Conservation (phyloP, 768 basidiomycete genomes). For the Rhizopogon sp. region DNA sequence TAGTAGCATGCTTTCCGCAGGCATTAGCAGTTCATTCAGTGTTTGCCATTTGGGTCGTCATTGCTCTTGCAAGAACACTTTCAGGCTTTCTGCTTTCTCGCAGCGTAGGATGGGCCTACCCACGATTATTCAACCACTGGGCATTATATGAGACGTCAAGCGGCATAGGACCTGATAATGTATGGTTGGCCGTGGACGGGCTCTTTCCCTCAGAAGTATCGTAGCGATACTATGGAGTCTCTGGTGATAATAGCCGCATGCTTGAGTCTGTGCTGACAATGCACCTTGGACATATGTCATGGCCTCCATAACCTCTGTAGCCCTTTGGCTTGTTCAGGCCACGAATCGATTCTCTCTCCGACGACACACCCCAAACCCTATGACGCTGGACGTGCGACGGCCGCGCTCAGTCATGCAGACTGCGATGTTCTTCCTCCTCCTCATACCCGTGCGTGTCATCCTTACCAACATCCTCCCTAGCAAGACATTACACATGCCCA, state of each 20-base stretch:
- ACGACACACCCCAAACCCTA: constrained; percentile 1
- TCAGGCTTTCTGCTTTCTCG: constrained; percentile 19
- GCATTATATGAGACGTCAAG: constrained; percentile 32
- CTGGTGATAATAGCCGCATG: constrained; percentile 7
- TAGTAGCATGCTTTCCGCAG: neutral
- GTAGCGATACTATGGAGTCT: constrained; percentile 13
- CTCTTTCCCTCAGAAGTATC: neutral
- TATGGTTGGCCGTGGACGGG: constrained; percentile 3
- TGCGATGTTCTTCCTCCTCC: constrained; percentile 14
- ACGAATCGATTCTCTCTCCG: neutral
- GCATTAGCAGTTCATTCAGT: neutral
- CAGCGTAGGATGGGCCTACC: constrained; percentile 33
- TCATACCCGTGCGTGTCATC: constrained; percentile 5
- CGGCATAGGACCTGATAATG: constrained; percentile 32
- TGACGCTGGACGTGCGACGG: constrained; percentile 1
- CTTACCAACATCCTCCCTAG: constrained; percentile 2
- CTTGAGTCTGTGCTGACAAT: constrained; percentile 20
- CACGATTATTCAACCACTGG: constrained; percentile 34
- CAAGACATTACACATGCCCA: constrained; percentile 4
- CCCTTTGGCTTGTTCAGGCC: constrained; percentile 12
- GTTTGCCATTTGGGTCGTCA: constrained; percentile 14
- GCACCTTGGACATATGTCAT: constrained; percentile 36
- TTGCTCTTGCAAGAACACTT: constrained; percentile 13
- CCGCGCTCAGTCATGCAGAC: constrained; percentile 12
- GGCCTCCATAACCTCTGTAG: constrained; percentile 20